A percentile compares a stretch with the other conserved stretches of the same genome.
Evolutionary conservation across 73 alveolate genomes (phyloP).

Genomic region (Durusdinium trenchii): DNA sequence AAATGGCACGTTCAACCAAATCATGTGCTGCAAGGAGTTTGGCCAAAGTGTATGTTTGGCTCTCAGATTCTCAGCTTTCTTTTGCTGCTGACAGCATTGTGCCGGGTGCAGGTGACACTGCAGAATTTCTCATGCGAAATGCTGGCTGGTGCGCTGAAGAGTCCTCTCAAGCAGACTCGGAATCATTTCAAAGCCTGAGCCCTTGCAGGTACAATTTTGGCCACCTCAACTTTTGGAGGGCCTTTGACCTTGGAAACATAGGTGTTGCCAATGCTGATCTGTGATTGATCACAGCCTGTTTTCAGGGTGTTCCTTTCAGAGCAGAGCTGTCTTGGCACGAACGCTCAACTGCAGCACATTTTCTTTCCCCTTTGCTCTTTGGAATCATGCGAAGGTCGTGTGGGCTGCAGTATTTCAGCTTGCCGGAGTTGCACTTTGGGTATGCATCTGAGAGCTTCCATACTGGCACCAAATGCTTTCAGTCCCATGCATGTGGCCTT

Average conservation of each 20-base stretch:
- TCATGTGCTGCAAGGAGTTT: neutral
- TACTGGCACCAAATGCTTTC: too few relatives aligned
- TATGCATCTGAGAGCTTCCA: neutral
- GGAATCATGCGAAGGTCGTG: slow-evolving; percentile 42
- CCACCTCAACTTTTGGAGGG: slow-evolving; percentile 60
- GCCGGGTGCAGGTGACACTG: neutral
- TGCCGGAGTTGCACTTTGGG: slow-evolving; percentile 84
- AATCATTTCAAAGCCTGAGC: neutral
- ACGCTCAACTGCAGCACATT: too few relatives aligned
- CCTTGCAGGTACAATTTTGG: slow-evolving; percentile 53
- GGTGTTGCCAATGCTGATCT: neutral
- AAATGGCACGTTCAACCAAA: too few relatives aligned
- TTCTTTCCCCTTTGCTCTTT: too few relatives aligned
- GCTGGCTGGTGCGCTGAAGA: slow-evolving; percentile 19
- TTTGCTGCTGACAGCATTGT: neutral
- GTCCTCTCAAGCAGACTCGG: neutral
- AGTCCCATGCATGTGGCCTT: too few relatives aligned
- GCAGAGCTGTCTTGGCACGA: too few relatives aligned
- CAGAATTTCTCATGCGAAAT: neutral
- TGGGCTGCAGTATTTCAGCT: slow-evolving; percentile 89
- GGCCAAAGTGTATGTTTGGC: neutral
- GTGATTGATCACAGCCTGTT: neutral
- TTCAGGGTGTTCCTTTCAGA: too few relatives aligned
- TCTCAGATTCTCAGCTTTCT: neutral
- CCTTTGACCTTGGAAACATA: neutral